Base-by-base conservation (phyloP, 1,284 basidiomycete species). In the Cutaneotrichosporon cyanovorans region DNA sequence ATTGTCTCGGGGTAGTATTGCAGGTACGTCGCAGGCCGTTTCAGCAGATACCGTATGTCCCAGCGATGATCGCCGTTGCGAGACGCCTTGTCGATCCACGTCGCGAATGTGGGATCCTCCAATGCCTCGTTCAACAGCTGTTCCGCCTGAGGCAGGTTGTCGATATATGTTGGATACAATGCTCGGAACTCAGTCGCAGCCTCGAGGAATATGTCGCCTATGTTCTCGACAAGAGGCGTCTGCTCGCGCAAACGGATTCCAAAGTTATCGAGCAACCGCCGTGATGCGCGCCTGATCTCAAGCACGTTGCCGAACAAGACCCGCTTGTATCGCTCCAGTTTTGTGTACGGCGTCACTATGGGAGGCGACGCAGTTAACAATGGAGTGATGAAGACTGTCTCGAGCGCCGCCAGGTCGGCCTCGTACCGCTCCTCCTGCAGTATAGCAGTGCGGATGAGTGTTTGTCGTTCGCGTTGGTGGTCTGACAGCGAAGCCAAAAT, bases 361-460 rank as follows among this genome's bases (percentile, higher is more conserved):
- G 84, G 80, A 10, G 89, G 87, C 18, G 80, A 75, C 8, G 84
- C 80, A 2, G 65, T 67, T 12, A 82, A 78, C 2, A 96, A 75
- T 2, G 85, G 85, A 14, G 79, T 78, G 61, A 93, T 86, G 72
- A 89, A 96, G 14, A 82, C 61, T 5, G 77, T 75, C 60, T 95
- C 87, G 36, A 97, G 79, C 5, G 83, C 79, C 49, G 89, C 82
- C 5, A 99, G 77, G 64, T 98, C 93, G 37, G 84, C 81, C 33
- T 92, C 76, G 65, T 95, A 97, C 61, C 88, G 83, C 59, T 87
- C 83, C 70, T 98, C 93, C 54, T 88, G 85, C 61, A 80, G 80
- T 54, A 98, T 85, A 33, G 92, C 82, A 68, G 92, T 91, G 61
- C 86, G 83, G 45, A 98, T 93, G 60, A 93, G 71, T 79, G 79